These are phyloP conservation scores for Hyaloscypha variabilis DNA, from an alignment of 495 filamentous ascomycete genomes.

Conservation along the genomic window DNA sequence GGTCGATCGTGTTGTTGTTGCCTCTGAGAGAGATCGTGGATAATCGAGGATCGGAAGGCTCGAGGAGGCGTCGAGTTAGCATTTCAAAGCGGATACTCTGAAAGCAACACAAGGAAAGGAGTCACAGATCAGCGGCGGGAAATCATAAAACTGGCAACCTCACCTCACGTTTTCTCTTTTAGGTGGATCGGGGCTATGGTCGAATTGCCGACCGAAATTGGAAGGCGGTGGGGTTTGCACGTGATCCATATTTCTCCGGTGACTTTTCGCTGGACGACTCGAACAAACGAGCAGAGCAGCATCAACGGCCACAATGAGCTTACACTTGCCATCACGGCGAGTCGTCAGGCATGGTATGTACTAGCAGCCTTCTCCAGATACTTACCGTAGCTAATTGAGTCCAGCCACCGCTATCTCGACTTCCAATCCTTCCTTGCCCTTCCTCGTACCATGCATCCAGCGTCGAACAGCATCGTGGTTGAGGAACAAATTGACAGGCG, in stretches of 20 bases:
- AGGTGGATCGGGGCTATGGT: neutral
- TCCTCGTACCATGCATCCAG: constrained; percentile 28
- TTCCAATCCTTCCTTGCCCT: constrained; percentile 44
- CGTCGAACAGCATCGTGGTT: constrained; percentile 20
- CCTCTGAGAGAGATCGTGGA: neutral
- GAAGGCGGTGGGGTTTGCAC: neutral
- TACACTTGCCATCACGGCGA: constrained; percentile 34
- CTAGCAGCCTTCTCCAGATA: constrained; percentile 8
- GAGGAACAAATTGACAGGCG: neutral
- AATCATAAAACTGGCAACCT: neutral
- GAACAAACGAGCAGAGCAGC: neutral
- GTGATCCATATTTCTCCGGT: neutral
- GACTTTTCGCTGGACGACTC: neutral
- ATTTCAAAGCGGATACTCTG: constrained; percentile 17
- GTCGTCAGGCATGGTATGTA: constrained; percentile 32
- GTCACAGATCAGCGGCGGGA: neutral
- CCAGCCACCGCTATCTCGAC: constrained; percentile 48
- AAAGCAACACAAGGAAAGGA: neutral
- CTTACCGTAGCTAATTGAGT: constrained; percentile 40
- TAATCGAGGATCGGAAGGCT: neutral
- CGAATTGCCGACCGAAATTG: neutral
- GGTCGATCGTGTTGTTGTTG: neutral
- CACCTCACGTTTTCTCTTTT: neutral
- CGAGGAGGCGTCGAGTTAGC: neutral
- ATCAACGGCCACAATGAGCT: constrained; percentile 32